Percentiles rank a stretch among this genome's conserved stretches.
These are phyloP conservation scores for Rhodotorula sp. DNA, from an alignment of 1,284 basidiomycete species.

Conservation along the genomic window DNA sequence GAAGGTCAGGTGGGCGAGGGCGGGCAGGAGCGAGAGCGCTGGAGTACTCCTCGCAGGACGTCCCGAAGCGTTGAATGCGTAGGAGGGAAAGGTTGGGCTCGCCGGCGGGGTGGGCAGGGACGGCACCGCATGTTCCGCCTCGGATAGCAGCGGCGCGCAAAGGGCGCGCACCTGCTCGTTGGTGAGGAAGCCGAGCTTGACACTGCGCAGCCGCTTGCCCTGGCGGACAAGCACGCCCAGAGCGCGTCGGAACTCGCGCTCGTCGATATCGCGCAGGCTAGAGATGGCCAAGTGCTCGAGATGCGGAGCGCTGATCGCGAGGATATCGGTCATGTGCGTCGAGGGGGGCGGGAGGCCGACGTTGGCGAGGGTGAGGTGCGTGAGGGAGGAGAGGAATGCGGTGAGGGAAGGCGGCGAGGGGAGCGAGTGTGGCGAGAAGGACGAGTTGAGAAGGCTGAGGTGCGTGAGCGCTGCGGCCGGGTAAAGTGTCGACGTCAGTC, in stretches of 20 bases:
- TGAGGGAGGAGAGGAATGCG: conserved; percentile 11
- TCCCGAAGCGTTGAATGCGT: not conserved
- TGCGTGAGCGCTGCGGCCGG: conserved; percentile 10
- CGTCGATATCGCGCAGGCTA: conserved; percentile 26
- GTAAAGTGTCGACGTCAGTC: no score
- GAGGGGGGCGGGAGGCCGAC: conserved; percentile 35
- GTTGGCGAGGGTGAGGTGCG: conserved; percentile 31
- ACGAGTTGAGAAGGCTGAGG: conserved; percentile 23
- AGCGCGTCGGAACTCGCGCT: conserved; percentile 1
- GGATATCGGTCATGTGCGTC: conserved; percentile 29
- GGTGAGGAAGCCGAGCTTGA: conserved; percentile 27
- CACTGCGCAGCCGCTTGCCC: not conserved
- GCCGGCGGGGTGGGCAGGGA: not conserved
- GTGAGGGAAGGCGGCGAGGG: conserved; percentile 12
- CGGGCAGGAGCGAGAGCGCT: conserved; percentile 4
- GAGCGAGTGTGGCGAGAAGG: conserved; percentile 30
- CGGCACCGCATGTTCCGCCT: not conserved
- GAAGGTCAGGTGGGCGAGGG: conserved; percentile 3
- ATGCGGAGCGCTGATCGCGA: not conserved
- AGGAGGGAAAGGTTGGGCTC: not conserved
- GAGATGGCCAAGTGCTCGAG: conserved; percentile 30
- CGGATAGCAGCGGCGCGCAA: not conserved
- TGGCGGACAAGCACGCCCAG: not conserved
- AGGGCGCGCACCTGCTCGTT: conserved; percentile 19
- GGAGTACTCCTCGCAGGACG: not conserved